phyloP scores from a whole-genome alignment of 306 rosid genomes.

The Rosa multiflora region DNA sequence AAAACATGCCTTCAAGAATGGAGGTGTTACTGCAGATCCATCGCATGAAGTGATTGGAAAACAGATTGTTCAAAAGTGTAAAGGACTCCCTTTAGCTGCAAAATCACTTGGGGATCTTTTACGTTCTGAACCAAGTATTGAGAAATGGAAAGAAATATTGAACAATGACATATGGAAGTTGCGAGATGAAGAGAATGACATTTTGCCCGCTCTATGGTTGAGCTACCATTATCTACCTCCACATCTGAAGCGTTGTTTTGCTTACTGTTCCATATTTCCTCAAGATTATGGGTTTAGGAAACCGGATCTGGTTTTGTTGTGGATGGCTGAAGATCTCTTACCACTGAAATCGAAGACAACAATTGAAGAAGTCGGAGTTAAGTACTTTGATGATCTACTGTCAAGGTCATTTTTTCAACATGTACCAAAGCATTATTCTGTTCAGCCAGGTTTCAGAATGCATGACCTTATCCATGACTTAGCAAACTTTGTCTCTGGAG shows the following conservation, averaged over 20 bases:
- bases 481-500: too few relatives aligned
- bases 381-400: too few relatives aligned
- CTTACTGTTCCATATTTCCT: constrained; percentile 25
- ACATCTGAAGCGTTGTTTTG: constrained; percentile 19
- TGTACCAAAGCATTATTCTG: too few relatives aligned
- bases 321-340: too few relatives aligned
- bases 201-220: neutral
- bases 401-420: too few relatives aligned
- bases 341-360: too few relatives aligned
- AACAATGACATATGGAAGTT: neutral
- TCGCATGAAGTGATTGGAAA: constrained; percentile 1
- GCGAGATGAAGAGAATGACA: neutral
- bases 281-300: too few relatives aligned
- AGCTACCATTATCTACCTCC: constrained; percentile 19
- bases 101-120: neutral
- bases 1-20: neutral
- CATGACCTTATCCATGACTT: too few relatives aligned
- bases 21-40: neutral
- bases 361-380: too few relatives aligned
- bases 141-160: neutral
- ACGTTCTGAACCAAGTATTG: neutral
- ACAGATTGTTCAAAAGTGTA: constrained; percentile 23
- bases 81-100: constrained; percentile 22
- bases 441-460: too few relatives aligned
- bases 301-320: too few relatives aligned